Percentiles rank a stretch among this genome's conserved stretches.
Conservation (phyloP, 371 early-diverging fungal species). For the Mucor sp. region DNA sequence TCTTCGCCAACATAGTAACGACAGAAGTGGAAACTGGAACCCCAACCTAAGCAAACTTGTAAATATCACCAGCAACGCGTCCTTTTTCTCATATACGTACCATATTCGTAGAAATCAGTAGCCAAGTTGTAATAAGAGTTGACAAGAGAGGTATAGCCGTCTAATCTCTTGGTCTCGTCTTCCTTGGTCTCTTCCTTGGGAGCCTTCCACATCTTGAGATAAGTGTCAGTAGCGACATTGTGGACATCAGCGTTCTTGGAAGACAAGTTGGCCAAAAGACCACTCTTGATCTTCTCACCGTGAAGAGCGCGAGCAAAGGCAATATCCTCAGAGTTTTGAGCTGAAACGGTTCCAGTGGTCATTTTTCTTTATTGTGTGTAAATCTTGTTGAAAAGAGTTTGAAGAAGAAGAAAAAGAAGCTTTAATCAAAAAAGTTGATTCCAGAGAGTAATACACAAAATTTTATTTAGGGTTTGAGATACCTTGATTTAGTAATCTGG, state of each 20-base stretch:
- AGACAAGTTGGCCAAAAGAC: slow-evolving; percentile 51
- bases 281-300: slow-evolving; percentile 47
- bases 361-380: neutral
- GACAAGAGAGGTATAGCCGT: slow-evolving; percentile 70
- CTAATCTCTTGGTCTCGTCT: slow-evolving; percentile 55
- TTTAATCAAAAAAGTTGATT: neutral
- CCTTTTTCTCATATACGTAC: slow-evolving; percentile 17
- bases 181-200: slow-evolving; percentile 50
- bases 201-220: slow-evolving; percentile 66
- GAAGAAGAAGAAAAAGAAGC: neutral
- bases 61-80: neutral
- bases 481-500: slow-evolving; percentile 16
- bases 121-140: slow-evolving; percentile 84
- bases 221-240: slow-evolving; percentile 57
- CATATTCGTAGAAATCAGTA: slow-evolving; percentile 84
- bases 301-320: slow-evolving; percentile 57
- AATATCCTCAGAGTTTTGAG: slow-evolving; percentile 50
- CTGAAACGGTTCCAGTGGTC: slow-evolving; percentile 34
- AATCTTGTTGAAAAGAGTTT: slow-evolving; percentile 14
- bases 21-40: slow-evolving; percentile 91
- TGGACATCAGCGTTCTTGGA: slow-evolving; percentile 62
- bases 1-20: slow-evolving; percentile 76
- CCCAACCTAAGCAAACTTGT: slow-evolving; percentile 59
- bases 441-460: neutral
- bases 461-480: slow-evolving; percentile 4